Base-by-base conservation (phyloP, 164 flowering plant genomes). In the Aristolochia fimbriata region DNA sequence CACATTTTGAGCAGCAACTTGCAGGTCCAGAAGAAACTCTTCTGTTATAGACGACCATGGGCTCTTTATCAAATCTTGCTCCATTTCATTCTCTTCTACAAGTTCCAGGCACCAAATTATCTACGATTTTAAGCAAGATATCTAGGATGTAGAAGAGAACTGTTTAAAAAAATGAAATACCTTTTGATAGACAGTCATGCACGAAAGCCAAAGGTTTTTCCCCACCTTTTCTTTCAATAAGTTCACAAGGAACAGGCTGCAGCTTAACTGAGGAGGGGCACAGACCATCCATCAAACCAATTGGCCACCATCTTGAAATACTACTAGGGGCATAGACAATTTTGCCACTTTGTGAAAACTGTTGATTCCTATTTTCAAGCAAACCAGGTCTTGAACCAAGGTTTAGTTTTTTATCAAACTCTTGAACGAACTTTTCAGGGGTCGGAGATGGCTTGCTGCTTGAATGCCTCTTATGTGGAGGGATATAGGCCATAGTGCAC, bases 391-490 rank as follows among this genome's bases (percentile, higher is more conserved):
- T 27, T 27, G 30, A 27, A 27, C 30, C 30, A 27, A 27, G 15
- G 0, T 58, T 68, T 15, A 67, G 49, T 21, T 63, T 71, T 47
- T 57, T 67, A 47, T 47, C 65, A 47, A 65, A 64, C 4, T 25
- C 62, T 48, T 70, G 67, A 61, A 22, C 63, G 27, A 75, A 67
- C 43, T 12, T 19, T 19, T 65, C 66, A 3, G 81, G 79, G 46
- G 57, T 43, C 2, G 75, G 78, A 1, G 63, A 45, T 4, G 71
- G 58, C 46, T 60, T 61, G 24, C 62, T 64, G 25, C 65, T 64
- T 8, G 59, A 57, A 45, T 69, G 63, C 43, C 86, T 69, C 74
- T 71, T 82, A 57, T 78, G 86, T 20, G 84, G 83, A 61, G 86
- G 86, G 17, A 82, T 58, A 64, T 82, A 80, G 30, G 84, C 79